These are phyloP conservation scores for Dendrocalamus latiflorus DNA, from an alignment of 202 grass and related monocot species.

Conservation along the genomic window DNA sequence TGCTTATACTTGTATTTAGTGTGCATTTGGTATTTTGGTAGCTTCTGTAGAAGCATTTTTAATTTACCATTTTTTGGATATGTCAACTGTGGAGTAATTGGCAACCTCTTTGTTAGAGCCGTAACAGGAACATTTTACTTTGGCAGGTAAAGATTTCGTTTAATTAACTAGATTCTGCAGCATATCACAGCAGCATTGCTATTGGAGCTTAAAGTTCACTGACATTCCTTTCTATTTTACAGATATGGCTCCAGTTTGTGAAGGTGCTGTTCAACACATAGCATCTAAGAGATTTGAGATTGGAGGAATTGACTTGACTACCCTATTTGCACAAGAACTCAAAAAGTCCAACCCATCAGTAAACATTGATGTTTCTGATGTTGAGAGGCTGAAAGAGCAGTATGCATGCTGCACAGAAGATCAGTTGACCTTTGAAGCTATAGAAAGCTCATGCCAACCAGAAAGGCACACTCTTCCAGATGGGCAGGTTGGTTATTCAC, in stretches of 20 bases:
- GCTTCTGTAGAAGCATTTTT: background rate
- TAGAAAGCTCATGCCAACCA: constrained; percentile 50
- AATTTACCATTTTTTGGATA: background rate
- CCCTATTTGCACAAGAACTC: constrained; percentile 75
- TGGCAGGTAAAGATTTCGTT: background rate
- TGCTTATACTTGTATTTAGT: background rate
- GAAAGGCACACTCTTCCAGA: constrained; percentile 93
- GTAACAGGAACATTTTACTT: background rate
- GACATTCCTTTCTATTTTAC: constrained; percentile 29
- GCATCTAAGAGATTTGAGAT: constrained; percentile 88
- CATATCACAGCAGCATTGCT: background rate
- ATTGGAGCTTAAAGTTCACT: background rate
- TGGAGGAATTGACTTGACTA: constrained; percentile 93
- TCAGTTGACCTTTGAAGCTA: constrained; percentile 60
- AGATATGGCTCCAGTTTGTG: constrained; percentile 96
- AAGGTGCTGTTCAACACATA: constrained; percentile 96
- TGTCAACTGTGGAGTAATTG: background rate
- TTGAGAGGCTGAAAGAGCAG: constrained; percentile 86
- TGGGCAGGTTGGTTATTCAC: constrained; percentile 72
- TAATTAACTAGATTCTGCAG: background rate
- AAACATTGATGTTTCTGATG: constrained; percentile 75
- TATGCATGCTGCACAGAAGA: constrained; percentile 79
- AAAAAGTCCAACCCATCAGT: constrained; percentile 77
- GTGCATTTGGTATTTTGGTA: background rate
- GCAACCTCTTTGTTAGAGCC: background rate